Base-by-base conservation (phyloP, 805 yeast genomes). In the Candida palmyrensis region DNA sequence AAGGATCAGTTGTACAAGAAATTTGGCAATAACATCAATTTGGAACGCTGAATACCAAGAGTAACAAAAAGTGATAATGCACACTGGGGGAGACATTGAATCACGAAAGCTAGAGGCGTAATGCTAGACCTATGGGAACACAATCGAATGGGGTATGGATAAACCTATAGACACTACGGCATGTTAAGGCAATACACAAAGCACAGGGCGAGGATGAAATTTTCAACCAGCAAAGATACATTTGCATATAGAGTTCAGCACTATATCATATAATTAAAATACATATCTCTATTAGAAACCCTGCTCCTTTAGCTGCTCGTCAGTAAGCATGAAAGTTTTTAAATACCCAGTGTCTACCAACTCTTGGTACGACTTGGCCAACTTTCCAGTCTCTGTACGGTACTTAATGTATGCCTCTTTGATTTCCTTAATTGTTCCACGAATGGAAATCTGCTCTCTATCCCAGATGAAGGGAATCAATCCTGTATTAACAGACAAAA, bases 11-110 rank as follows among this genome's bases (percentile, higher is more conserved):
- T 90, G 36, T 92, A 90, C 50, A 86, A 85, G 12, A 87, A 84
- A 55, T 92, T 90, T 52, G 98, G 97, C 17, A 75, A 75, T 46
- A 79, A 86, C 38, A 92, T 90, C 52, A 89, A 89, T 53, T 63
- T 90, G 30, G 98, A 90, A 53, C 65, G 79, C 35, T 73, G 48
- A 36, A 24, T 13, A 18, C 32, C 14, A 11, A 26, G 6, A 26
- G 6, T 6, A n/a, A 27, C 14, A 9, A 27, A 6, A 7, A 8
- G 30, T 20, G 20, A 15, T 15, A 10, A n/a, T 3, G 14, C 18
- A 6, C 4, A n/a, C n/a, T n/a, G n/a, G n/a, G n/a, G n/a, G n/a
- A n/a, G n/a, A n/a, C n/a, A n/a, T n/a, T n/a, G n/a, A n/a, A n/a
- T n/a, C n/a, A n/a, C n/a, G n/a, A n/a, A n/a, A n/a, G n/a, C n/a